phyloP scores from a whole-genome alignment of 805 yeast species.

The Kodamaea sagamina region DNA sequence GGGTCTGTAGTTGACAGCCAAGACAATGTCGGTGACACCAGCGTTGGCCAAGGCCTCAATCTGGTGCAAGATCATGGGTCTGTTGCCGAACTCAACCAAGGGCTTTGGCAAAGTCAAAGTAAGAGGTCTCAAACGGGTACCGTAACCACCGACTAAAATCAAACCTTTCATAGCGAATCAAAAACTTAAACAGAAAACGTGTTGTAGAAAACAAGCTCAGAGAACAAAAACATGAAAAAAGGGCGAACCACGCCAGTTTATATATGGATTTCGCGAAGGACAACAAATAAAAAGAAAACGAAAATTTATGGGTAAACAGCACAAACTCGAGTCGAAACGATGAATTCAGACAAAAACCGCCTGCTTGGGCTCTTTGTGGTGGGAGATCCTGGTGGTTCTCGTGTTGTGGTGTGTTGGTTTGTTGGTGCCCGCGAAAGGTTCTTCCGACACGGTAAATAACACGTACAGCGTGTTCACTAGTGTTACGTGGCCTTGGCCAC shows the following conservation, averaged over 20 bases:
- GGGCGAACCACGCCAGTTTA: conserved; percentile 2
- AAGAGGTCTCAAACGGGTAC: conserved; percentile 99
- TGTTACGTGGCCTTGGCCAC: not conserved
- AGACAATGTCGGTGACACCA: conserved; percentile 97
- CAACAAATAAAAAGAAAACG: conserved; percentile 5
- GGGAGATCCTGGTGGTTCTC: not conserved
- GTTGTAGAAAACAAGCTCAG: conserved; percentile 7
- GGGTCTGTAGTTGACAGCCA: conserved; percentile 99
- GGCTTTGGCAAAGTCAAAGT: conserved; percentile 96
- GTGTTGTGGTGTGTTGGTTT: not conserved
- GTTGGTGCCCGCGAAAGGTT: not conserved
- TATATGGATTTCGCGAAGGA: conserved; percentile 5
- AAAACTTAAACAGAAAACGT: conserved; percentile 14
- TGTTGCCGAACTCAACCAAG: conserved; percentile 95
- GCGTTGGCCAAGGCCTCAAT: conserved; percentile 97
- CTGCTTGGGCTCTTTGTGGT: not conserved
- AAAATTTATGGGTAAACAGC: conserved; percentile 1
- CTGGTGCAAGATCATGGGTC: conserved; percentile 98
- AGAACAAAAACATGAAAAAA: conserved; percentile 10
- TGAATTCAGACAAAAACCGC: conserved; percentile 3
- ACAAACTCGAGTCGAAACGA: conserved; percentile 2
- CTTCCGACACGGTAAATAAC: not conserved
- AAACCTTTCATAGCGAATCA: conserved; percentile 76
- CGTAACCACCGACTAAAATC: conserved; percentile 99
- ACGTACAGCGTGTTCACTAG: not conserved